These are phyloP conservation scores for Beauveria pseudobassiana DNA, from an alignment of 2,329 filamentous ascomycete genomes.

Conservation along the genomic window DNA sequence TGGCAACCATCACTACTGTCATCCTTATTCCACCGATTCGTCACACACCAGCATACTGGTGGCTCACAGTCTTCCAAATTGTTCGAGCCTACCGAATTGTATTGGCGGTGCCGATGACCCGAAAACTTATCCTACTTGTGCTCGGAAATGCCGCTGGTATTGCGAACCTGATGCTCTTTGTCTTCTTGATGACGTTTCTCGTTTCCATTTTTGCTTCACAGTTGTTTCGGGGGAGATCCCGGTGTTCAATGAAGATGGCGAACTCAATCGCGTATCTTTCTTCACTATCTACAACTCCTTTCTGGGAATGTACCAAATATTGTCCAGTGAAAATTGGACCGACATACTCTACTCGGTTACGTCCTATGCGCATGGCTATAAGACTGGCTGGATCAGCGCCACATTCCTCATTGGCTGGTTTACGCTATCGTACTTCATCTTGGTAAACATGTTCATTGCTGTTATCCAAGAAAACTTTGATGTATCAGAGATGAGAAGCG, in stretches of 20 bases:
- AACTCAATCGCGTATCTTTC: conserved; percentile 67
- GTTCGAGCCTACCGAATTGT: conserved; percentile 87
- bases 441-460: conserved; percentile 99
- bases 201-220: conserved; percentile 90
- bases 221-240: conserved; percentile 81
- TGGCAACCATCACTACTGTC: conserved; percentile 74
- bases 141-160: conserved; percentile 89
- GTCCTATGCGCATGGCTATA: conserved; percentile 51
- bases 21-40: conserved; percentile 81
- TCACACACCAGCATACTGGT: conserved; percentile 68
- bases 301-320: conserved; percentile 92
- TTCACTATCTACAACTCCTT: conserved; percentile 92
- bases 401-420: conserved; percentile 93
- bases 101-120: conserved; percentile 77
- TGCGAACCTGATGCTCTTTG: conserved; percentile 88
- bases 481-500: conserved; percentile 98
- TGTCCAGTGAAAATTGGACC: conserved; percentile 97
- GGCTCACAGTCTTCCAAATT: conserved; percentile 90
- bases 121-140: conserved; percentile 78
- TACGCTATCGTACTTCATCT: conserved; percentile 87
- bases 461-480: conserved; percentile 99
- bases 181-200: conserved; percentile 91
- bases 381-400: conserved; percentile 88
- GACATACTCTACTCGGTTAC: conserved; percentile 77
- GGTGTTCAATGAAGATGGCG: conserved; percentile 48